Conservation (phyloP, 805 yeast genomes). For the Barnettozyma populi region DNA sequence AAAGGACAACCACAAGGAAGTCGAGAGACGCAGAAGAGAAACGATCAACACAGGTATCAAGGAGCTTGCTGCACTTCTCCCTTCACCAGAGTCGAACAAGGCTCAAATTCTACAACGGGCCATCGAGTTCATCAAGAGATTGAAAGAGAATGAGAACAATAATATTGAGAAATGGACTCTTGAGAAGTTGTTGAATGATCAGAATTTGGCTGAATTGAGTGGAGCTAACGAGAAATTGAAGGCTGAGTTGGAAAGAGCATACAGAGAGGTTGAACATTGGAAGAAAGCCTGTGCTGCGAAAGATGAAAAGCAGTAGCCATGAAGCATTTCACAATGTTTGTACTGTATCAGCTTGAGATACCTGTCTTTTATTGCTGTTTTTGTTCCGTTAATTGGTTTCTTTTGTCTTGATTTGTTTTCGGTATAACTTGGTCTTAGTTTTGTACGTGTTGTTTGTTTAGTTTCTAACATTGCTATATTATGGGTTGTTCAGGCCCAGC, state of each 20-base stretch:
- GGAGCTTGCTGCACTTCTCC: constrained; percentile 70
- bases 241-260: constrained; percentile 83
- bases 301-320: background rate
- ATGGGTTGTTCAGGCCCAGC: background rate
- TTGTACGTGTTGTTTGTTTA: background rate
- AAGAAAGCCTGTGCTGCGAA: constrained; percentile 36
- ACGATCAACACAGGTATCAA: constrained; percentile 83
- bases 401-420: background rate
- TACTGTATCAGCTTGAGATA: background rate
- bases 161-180: constrained; percentile 93
- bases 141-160: constrained; percentile 84
- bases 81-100: constrained; percentile 82
- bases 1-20: constrained; percentile 91
- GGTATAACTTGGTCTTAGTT: background rate
- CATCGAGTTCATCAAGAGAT: constrained; percentile 82
- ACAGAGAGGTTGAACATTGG: constrained; percentile 85
- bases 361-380: background rate
- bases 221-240: constrained; percentile 84
- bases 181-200: constrained; percentile 88
- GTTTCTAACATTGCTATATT: background rate
- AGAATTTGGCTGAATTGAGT: constrained; percentile 79
- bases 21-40: constrained; percentile 88
- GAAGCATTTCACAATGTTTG: background rate
- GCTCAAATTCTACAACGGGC: constrained; percentile 85
- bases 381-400: background rate